Conservation (phyloP, 164 flowering plant genomes). For the Berberis thunbergii region DNA sequence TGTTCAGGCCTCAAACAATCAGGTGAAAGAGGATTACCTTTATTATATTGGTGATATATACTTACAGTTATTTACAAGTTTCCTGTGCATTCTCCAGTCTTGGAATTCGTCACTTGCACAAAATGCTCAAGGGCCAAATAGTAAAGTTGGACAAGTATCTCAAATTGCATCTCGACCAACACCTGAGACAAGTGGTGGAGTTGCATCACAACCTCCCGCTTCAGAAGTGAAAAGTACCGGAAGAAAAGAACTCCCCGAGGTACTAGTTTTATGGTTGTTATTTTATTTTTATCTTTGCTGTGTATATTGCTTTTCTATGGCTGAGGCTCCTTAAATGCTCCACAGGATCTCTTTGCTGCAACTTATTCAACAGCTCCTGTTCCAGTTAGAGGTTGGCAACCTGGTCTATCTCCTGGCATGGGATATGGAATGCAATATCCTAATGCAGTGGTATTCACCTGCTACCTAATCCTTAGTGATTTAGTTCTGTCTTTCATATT, state of each 20-base stretch:
- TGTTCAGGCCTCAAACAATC: constrained; percentile 38
- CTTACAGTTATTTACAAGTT: background rate
- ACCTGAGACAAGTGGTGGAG: constrained; percentile 19
- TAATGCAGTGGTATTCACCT: constrained; percentile 35
- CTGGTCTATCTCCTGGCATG: constrained; percentile 47
- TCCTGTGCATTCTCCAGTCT: constrained; percentile 26
- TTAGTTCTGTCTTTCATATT: background rate
- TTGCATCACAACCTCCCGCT: constrained; percentile 24
- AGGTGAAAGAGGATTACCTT: constrained; percentile 27
- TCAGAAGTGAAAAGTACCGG: constrained; percentile 38
- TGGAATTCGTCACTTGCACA: constrained; percentile 31
- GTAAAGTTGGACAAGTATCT: constrained; percentile 22
- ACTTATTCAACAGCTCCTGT: constrained; percentile 33
- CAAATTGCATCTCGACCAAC: constrained; percentile 21
- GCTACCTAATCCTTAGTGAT: background rate
- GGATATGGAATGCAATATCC: constrained; percentile 59
- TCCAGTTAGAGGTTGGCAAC: constrained; percentile 42
- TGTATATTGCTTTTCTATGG: background rate
- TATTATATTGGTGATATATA: background rate
- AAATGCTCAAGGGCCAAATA: constrained; percentile 31
- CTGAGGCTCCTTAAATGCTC: background rate
- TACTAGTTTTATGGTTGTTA: constrained; percentile 10
- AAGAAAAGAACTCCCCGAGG: constrained; percentile 73
- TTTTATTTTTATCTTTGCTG: background rate
- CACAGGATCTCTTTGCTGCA: constrained; percentile 72